Percentiles rank a stretch among this genome's conserved stretches.
phyloP scores from a whole-genome alignment of 2,329 filamentous ascomycete genomes.

The Beauveria medogensis region DNA sequence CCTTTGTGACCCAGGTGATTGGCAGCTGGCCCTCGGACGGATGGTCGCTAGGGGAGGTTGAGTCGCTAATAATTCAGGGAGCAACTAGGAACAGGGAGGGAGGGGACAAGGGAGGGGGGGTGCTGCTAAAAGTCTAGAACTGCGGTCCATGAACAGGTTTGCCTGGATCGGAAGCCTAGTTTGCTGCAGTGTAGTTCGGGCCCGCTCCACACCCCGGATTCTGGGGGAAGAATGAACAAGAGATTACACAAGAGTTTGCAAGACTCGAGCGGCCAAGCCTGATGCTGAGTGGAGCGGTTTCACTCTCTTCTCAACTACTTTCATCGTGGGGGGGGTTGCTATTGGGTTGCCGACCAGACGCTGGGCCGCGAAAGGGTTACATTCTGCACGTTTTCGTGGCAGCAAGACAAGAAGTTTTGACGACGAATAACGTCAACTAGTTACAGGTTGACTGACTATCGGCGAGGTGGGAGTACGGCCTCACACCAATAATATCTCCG shows the following conservation, averaged over 20 bases:
- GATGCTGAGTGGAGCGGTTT: neutral
- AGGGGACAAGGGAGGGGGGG: neutral
- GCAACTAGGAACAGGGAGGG: no score
- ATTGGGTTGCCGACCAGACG: neutral
- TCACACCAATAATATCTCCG: neutral
- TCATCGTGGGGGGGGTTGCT: neutral
- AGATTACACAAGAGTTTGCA: neutral
- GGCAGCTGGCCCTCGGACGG: neutral
- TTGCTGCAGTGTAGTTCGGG: neutral
- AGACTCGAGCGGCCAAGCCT: neutral
- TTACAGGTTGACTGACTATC: no score
- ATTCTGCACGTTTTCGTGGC: neutral
- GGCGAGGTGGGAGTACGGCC: neutral
- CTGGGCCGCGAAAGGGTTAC: neutral
- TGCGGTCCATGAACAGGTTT: constrained; percentile 9
- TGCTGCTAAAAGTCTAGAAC: constrained; percentile 12
- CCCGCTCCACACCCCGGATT: constrained; percentile 10
- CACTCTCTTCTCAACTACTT: neutral
- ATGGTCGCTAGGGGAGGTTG: neutral
- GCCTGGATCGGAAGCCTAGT: constrained; percentile 5
- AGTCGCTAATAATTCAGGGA: no score
- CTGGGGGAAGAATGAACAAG: neutral
- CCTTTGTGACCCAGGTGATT: constrained; percentile 5
- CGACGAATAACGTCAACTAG: no score
- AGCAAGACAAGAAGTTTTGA: no score